Conservation (phyloP, 768 basidiomycete genomes). For the Podaxis sp. region DNA sequence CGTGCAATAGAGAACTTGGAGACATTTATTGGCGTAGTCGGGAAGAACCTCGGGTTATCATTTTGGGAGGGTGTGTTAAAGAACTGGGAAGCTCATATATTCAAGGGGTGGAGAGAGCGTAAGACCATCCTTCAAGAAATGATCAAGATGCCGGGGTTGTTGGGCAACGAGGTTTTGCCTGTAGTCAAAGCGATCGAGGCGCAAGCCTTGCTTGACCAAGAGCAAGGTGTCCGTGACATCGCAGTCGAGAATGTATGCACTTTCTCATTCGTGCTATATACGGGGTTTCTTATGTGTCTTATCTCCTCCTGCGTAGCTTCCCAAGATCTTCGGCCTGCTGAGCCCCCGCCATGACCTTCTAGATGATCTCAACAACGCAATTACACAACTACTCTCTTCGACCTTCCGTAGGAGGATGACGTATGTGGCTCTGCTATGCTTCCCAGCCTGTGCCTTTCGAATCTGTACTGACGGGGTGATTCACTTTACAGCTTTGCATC, state of each 20-base stretch:
- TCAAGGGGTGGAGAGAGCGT: conserved; percentile 78
- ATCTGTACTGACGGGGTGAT: conserved; percentile 12
- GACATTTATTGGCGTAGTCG: conserved; percentile 54
- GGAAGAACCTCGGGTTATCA: conserved; percentile 39
- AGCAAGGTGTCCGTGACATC: conserved; percentile 83
- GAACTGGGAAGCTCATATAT: conserved; percentile 55
- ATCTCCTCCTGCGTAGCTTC: conserved; percentile 36
- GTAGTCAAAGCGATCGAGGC: conserved; percentile 51
- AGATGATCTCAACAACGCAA: conserved; percentile 36
- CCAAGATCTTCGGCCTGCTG: conserved; percentile 35
- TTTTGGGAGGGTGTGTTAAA: conserved; percentile 46
- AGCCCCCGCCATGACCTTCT: conserved; percentile 32
- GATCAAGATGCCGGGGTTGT: conserved; percentile 41
- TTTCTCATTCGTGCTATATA: conserved; percentile 12
- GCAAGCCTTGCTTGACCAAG: conserved; percentile 46
- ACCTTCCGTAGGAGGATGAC: conserved; percentile 61
- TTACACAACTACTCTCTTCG: conserved; percentile 24
- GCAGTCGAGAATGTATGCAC: conserved; percentile 63
- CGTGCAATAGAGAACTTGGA: conserved; percentile 69
- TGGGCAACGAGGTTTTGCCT: conserved; percentile 41
- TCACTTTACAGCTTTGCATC: conserved; percentile 59
- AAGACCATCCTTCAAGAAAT: conserved; percentile 64
- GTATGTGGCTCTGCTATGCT: conserved; percentile 39
- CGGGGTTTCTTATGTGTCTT: background rate
- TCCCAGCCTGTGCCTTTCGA: conserved; percentile 8